Evolutionary conservation across 805 yeast genomes (phyloP).

Genomic region (Lipomyces lipofer): DNA sequence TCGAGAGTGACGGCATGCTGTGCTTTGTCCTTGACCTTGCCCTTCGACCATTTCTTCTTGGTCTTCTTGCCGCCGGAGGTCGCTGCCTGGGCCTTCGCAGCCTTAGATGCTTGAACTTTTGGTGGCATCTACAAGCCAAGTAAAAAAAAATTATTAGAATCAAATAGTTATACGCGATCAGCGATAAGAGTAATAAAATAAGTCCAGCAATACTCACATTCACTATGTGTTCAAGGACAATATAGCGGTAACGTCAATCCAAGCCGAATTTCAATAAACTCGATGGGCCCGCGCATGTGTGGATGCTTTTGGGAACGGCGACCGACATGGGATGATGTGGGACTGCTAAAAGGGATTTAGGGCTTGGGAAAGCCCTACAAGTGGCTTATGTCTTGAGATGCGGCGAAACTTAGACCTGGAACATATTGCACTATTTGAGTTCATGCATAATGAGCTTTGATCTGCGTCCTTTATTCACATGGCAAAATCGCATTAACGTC

Average conservation of each 20-base stretch:
- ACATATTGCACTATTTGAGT: too few relatives aligned
- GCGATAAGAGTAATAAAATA: too few relatives aligned
- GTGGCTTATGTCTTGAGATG: too few relatives aligned
- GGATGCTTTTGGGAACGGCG: too few relatives aligned
- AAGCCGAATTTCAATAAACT: too few relatives aligned
- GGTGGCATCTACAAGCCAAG: constrained; percentile 26
- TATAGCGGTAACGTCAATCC: background rate
- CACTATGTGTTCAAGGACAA: background rate
- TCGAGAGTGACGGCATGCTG: constrained; percentile 96
- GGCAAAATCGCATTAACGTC: too few relatives aligned
- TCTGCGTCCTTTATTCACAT: too few relatives aligned
- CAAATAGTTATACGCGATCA: background rate
- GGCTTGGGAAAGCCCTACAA: background rate
- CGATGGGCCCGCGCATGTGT: too few relatives aligned
- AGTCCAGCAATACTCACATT: background rate
- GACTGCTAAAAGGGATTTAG: background rate
- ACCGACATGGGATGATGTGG: too few relatives aligned
- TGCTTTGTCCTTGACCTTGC: constrained; percentile 99
- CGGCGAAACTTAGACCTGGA: too few relatives aligned
- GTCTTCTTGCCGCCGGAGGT: constrained; percentile 32
- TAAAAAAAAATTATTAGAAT: background rate
- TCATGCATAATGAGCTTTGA: too few relatives aligned
- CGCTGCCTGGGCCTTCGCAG: constrained; percentile 25
- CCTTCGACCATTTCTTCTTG: constrained; percentile 99
- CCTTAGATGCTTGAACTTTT: constrained; percentile 20